These are phyloP conservation scores for Trichoderma sp. DNA, from an alignment of 2,329 filamentous ascomycete genomes.

Conservation along the genomic window DNA sequence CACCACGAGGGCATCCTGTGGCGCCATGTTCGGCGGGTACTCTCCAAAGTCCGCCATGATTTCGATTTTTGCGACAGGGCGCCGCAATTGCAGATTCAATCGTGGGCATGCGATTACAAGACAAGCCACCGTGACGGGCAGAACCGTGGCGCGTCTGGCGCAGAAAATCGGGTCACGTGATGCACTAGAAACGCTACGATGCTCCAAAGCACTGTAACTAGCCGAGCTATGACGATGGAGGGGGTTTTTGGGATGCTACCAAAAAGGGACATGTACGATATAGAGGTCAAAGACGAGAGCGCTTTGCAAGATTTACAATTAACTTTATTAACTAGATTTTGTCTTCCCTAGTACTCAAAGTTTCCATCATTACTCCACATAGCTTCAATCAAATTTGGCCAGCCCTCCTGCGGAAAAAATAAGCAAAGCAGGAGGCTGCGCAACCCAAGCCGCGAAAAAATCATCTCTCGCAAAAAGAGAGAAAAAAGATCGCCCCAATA, in stretches of 20 bases:
- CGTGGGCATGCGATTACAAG: neutral
- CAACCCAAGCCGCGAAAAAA: neutral
- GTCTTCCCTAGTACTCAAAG: slow-evolving; percentile 20
- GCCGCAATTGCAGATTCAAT: slow-evolving; percentile 7
- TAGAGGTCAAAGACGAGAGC: neutral
- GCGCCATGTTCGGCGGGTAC: slow-evolving; percentile 67
- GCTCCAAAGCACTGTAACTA: neutral
- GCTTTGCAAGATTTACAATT: neutral
- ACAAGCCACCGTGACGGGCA: neutral
- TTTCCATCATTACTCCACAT: slow-evolving; percentile 38
- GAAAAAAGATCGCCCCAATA: slow-evolving; percentile 28
- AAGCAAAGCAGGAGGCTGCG: neutral
- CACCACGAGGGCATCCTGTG: slow-evolving; percentile 63
- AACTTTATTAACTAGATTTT: neutral
- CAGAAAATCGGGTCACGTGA: slow-evolving; percentile 11
- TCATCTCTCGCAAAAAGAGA: neutral
- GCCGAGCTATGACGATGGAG: neutral
- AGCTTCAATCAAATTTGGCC: slow-evolving; percentile 19
- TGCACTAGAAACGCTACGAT: neutral
- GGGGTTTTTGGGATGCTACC: neutral
- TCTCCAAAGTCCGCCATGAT: slow-evolving; percentile 63
- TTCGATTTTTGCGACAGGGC: neutral
- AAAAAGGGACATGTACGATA: neutral
- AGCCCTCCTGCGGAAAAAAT: slow-evolving; percentile 1
- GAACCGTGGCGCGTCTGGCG: slow-evolving; percentile 20